Conservation (phyloP, 2,329 filamentous ascomycete genomes). For the Coniella lustricola region DNA sequence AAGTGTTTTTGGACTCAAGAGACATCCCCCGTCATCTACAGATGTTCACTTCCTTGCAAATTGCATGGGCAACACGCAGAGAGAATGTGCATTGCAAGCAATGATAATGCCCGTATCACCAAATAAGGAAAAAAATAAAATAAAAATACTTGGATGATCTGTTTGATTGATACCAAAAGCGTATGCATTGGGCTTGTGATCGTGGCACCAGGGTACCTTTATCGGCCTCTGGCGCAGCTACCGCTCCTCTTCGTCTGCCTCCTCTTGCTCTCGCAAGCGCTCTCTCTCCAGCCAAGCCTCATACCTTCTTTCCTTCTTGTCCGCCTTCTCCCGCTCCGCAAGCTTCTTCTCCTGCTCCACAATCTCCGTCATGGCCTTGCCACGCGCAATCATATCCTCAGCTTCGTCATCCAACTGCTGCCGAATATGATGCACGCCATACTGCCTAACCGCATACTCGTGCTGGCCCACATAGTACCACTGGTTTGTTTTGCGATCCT, state of each 20-base stretch:
- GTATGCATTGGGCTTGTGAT: too few relatives aligned
- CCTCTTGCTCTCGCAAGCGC: constrained; percentile 9
- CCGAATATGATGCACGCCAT: constrained; percentile 20
- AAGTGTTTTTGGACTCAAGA: too few relatives aligned
- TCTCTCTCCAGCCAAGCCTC: constrained; percentile 19
- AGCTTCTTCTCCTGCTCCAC: constrained; percentile 31
- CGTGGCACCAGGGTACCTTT: too few relatives aligned
- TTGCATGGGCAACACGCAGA: neutral
- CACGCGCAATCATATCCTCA: constrained; percentile 35
- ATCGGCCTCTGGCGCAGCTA: too few relatives aligned
- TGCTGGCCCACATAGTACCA: neutral
- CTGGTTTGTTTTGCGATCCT: neutral
- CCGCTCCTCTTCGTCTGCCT: constrained; percentile 1
- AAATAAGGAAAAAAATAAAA: too few relatives aligned
- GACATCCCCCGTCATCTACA: too few relatives aligned
- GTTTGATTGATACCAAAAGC: neutral
- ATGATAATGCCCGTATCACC: too few relatives aligned
- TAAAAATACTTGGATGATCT: too few relatives aligned
- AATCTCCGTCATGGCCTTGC: constrained; percentile 33
- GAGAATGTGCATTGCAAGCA: too few relatives aligned
- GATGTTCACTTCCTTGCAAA: too few relatives aligned
- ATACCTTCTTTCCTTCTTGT: constrained; percentile 21
- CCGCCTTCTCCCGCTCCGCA: constrained; percentile 24
- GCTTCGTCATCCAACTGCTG: constrained; percentile 25
- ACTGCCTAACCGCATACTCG: constrained; percentile 19